These are phyloP conservation scores for Fusarium globosum DNA, from an alignment of 2,329 filamentous ascomycete genomes.

Conservation along the genomic window DNA sequence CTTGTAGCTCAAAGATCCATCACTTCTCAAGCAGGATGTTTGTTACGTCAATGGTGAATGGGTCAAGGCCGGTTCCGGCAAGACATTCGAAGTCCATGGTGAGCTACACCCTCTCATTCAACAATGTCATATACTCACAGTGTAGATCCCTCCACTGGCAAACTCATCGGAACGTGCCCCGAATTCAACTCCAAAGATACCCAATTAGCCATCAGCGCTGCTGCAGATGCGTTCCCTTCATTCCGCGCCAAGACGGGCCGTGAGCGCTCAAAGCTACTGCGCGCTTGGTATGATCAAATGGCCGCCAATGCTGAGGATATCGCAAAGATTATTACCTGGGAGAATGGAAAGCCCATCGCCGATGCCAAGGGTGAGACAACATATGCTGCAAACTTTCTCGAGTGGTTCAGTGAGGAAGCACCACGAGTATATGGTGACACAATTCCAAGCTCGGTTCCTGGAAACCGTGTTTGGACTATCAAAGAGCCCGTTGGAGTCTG, in stretches of 20 bases:
- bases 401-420: conserved; percentile 86
- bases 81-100: conserved; percentile 90
- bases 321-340: conserved; percentile 85
- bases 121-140: conserved; percentile 11
- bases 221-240: conserved; percentile 76
- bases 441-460: conserved; percentile 75
- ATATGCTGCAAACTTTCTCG: conserved; percentile 80
- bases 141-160: conserved; percentile 83
- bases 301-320: conserved; percentile 83
- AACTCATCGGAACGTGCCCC: conserved; percentile 83
- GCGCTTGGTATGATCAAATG: conserved; percentile 86
- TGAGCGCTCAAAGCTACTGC: conserved; percentile 77
- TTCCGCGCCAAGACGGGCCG: conserved; percentile 80
- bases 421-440: conserved; percentile 79
- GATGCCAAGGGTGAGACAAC: conserved; percentile 78
- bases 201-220: conserved; percentile 84
- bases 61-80: conserved; percentile 84
- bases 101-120: conserved; percentile 30
- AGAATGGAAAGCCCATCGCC: conserved; percentile 86
- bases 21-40: conserved; percentile 84
- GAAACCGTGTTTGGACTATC: conserved; percentile 80
- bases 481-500: conserved; percentile 89
- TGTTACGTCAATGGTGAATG: conserved; percentile 94
- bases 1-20: conserved; percentile 77
- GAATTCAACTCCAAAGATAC: conserved; percentile 86